These are phyloP conservation scores for Colletotrichum sp. DNA, from an alignment of 2,329 filamentous ascomycete genomes.

Conservation along the genomic window DNA sequence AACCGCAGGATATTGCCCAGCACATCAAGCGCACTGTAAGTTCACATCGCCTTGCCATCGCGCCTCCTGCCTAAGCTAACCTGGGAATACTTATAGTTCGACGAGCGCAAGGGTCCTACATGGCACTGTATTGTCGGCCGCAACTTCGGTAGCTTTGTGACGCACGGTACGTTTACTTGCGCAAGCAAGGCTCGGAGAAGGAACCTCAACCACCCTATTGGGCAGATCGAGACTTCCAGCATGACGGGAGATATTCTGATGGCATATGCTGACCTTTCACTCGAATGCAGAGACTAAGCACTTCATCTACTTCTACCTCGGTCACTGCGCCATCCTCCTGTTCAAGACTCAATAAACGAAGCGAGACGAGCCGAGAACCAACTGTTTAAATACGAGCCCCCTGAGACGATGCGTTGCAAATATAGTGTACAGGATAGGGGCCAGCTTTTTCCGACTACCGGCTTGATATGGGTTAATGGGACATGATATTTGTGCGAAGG, in stretches of 20 bases:
- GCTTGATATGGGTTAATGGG: constrained; percentile 12
- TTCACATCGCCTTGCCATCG: constrained; percentile 14
- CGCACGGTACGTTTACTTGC: constrained; percentile 77
- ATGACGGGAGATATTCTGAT: neutral
- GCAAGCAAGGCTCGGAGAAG: neutral
- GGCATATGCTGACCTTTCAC: constrained; percentile 12
- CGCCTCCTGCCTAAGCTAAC: neutral
- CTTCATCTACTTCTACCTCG: constrained; percentile 99
- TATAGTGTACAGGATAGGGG: constrained; percentile 1
- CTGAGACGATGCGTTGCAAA: neutral
- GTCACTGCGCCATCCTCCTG: constrained; percentile 95
- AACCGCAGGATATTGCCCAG: constrained; percentile 83
- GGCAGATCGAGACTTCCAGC: neutral
- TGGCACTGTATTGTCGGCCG: constrained; percentile 99
- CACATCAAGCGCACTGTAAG: constrained; percentile 91
- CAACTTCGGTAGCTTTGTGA: constrained; percentile 99
- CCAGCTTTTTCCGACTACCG: neutral
- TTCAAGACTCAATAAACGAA: constrained; percentile 92
- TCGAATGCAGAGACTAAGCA: constrained; percentile 85
- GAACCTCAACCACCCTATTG: neutral
- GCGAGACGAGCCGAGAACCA: neutral
- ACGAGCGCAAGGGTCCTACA: constrained; percentile 94
- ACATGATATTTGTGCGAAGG: constrained; percentile 14
- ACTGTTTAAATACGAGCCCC: neutral
- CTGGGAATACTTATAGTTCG: constrained; percentile 69